Base-by-base conservation (phyloP, 1,284 basidiomycete species). In the Wolfiporia cocos region DNA sequence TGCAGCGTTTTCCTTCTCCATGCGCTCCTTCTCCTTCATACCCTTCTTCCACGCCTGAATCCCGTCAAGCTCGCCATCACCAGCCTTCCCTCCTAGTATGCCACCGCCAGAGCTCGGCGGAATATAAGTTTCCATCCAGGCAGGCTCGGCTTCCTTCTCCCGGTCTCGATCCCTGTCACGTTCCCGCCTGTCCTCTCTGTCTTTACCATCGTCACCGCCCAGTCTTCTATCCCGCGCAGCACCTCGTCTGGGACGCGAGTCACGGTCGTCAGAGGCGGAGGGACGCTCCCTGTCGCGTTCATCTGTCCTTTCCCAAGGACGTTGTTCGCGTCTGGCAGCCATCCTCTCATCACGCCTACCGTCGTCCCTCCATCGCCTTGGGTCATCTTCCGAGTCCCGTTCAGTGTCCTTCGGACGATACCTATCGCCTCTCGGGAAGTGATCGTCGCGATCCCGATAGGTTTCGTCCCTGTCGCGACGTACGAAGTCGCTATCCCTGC, bases 41-140 rank as follows among this genome's bases (percentile, higher is more conserved):
- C 81, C 84, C 58, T 83, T 87, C 71, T 92, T 93, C 79, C 90
- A 93, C 2, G 83, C 88, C 57, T 93, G 91, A 38, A 93, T 91
- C 39, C 85, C 80, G 60, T 93, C 89, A 19, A 90, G 65, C 55
- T 85, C 84, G 17, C 83, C 86, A 35, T 78, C 73, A 26, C 62
- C 61, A 30, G 66, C 64, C 47, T 76, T 73, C 4, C 74, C 76
- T 14, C 84, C 83, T 41, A 85, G 66, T 42, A 86, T 80, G 11
- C 79, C 82, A 42, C 67, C 65, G 31, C 66, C 67, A n/a, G 73
- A 58, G 31, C 71, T 69, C 33, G 64, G 68, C 3, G 85, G 81
- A 48, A 86, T 73, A 55, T 90, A 89, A n/a, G 86, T 81, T 50
- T 89, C 87, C 86, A 92, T 91, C 89, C 89, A 92, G 14, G 89